Evolutionary conservation across 2,329 filamentous ascomycete genomes (phyloP), one percentile per base, ranked within the genome.

Genomic region (Leptographium flavum): DNA sequence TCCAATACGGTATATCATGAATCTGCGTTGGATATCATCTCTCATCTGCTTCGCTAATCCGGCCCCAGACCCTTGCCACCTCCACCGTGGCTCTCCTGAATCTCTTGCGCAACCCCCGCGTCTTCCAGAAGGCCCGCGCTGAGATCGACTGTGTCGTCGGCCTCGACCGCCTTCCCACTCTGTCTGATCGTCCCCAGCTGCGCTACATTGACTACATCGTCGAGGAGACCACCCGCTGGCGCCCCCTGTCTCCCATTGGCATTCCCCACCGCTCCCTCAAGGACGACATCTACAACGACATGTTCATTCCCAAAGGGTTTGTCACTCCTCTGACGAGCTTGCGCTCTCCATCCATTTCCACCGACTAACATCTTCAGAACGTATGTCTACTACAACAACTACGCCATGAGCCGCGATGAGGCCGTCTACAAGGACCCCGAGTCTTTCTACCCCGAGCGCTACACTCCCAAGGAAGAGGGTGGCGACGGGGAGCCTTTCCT

Each of bases 281-380:
- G 39, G 74, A 79, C 41, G 75, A 79, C 45, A 60, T 68, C 11
- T 79, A 78, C 53, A 61, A 70, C 19, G 73, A 67, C 30, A 71
- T 73, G 57, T 66, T 68, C 47, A 76, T 79, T 42, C 73, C 73
- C 10, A 69, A 67, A n/a, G 75, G 74, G n/a, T n/a, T n/a, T n/a
- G n/a, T n/a, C n/a, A n/a, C n/a, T n/a, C n/a, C 3, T 63, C 64
- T 5, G 55, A 65, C 17, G 55, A 69, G 6, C 61, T 63, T 43
- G 62, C 64, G n/a, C n/a, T n/a, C n/a, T n/a, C n/a, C n/a, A n/a
- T n/a, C n/a, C n/a, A n/a, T n/a, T n/a, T n/a, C n/a, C n/a, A n/a
- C n/a, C n/a, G n/a, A n/a, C n/a, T n/a, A n/a, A n/a, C n/a, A n/a
- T n/a, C n/a, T n/a, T n/a, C n/a, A n/a, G n/a, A n/a, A n/a, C n/a